Conservation (phyloP, 1,284 basidiomycete species). For the Pterulicium gracile region DNA sequence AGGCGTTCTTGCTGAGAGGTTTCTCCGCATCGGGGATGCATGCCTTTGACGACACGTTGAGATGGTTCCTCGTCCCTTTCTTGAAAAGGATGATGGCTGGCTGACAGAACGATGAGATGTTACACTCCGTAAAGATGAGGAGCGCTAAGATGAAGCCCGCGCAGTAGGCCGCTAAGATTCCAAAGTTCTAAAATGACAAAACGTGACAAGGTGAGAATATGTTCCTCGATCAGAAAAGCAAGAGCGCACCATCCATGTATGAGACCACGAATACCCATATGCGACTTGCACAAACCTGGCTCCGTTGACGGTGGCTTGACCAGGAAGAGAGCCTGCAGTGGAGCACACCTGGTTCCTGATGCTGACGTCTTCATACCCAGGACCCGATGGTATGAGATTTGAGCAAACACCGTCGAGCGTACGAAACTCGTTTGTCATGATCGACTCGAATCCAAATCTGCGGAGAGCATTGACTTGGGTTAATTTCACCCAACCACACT, state of each 20-base stretch:
- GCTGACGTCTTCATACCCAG: constrained; percentile 29
- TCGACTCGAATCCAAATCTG: constrained; percentile 42
- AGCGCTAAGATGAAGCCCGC: constrained; percentile 34
- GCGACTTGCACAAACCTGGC: constrained; percentile 38
- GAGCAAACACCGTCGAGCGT: constrained; percentile 30
- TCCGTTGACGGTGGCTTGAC: constrained; percentile 24
- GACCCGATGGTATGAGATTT: constrained; percentile 31
- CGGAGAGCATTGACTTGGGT: constrained; percentile 13
- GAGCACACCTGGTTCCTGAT: constrained; percentile 37
- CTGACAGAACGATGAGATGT: constrained; percentile 22
- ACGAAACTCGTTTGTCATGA: constrained; percentile 49
- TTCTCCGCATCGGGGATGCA: background rate
- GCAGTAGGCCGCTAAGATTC: constrained; percentile 44
- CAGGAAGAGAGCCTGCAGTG: constrained; percentile 28
- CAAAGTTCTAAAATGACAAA: constrained; percentile 30
- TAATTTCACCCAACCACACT: too few species aligned
- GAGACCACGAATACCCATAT: constrained; percentile 35
- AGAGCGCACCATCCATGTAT: constrained; percentile 40
- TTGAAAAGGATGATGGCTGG: constrained; percentile 29
- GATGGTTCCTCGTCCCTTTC: constrained; percentile 11
- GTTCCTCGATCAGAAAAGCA: constrained; percentile 4
- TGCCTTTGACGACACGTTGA: background rate
- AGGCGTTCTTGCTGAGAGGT: constrained; percentile 1
- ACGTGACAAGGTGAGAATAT: constrained; percentile 4
- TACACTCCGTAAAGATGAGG: constrained; percentile 41